Evolutionary conservation across 1,284 basidiomycete genomes (phyloP), one percentile per base, ranked within the genome.

Genomic region (Austropuccinia psidii): DNA sequence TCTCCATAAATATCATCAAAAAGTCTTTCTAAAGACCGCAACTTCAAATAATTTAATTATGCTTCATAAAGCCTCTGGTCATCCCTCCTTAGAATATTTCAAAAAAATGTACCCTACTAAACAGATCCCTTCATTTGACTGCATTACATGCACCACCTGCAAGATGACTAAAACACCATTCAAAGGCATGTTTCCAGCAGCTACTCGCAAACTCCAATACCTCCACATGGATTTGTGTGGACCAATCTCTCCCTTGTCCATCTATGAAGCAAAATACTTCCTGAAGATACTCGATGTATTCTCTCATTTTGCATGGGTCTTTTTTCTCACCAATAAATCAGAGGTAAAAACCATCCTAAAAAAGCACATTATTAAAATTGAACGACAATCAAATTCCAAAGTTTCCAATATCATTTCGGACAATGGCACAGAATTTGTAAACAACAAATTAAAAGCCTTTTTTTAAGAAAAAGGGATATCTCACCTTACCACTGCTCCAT

Each of bases 391-490:
- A 45, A 9, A 45, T 11, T 9, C 9, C 9, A 43, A 45, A 37
- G 39, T 64, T 24, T 6, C 15, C 39, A n/a, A 64, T 41, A 33
- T 64, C 5, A 24, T 47, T 7, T 13, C 24, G 24, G 60, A 64
- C 41, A 64, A 64, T 45, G 60, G 60, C 13, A 64, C 60, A 7
- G 41, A 64, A 64, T 64, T 64, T 24, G 45, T 39, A 21, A 64
- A 45, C 60, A 45, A 27, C 4, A 21, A 45, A 11, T 29, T 64
- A 19, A 64, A 3, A 21, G 4, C 6, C 5, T 64, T 17, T 41
- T 64, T 31, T 41, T 21, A 45, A 5, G 21, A 17, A 21, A 43
- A 43, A 27, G 60, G 60, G 4, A 64, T 64, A 35, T n/a, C 41
- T 21, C 35, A 45, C 27, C 11, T 43, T 4, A 43, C 60, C n/a